Evolutionary conservation across 179 eudicot genomes (phyloP).

Genomic region (Corrigiola litoralis): DNA sequence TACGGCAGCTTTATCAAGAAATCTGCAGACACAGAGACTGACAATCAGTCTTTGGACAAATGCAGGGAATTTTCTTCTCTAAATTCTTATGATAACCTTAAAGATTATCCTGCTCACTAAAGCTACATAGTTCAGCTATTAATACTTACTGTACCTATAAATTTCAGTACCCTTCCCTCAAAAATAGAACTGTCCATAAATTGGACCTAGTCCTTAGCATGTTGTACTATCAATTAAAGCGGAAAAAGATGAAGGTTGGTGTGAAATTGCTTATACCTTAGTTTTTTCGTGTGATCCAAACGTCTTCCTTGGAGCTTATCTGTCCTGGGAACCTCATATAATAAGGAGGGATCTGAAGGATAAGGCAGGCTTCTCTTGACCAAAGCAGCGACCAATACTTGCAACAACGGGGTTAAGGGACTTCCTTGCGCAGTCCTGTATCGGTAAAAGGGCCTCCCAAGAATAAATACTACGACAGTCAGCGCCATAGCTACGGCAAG

Average conservation of each 20-base stretch:
- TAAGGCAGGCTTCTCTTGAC: slow-evolving; percentile 43
- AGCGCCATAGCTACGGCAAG: slow-evolving; percentile 43
- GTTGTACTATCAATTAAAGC: no score
- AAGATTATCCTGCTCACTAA: no score
- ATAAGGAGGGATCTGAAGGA: slow-evolving; percentile 35
- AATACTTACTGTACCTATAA: no score
- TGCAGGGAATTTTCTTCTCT: background rate
- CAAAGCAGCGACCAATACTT: slow-evolving; percentile 63
- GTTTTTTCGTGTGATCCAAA: slow-evolving; percentile 54
- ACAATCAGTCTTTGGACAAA: background rate
- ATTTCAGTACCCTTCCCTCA: no score
- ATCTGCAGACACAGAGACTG: background rate
- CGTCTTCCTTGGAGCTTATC: slow-evolving; percentile 32
- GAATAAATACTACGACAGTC: slow-evolving; percentile 40
- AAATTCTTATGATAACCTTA: background rate
- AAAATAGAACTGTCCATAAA: no score
- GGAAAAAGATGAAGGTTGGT: no score
- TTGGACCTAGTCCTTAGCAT: no score
- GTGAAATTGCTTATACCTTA: no score
- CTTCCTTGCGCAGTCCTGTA: slow-evolving; percentile 51
- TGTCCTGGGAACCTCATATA: slow-evolving; percentile 50
- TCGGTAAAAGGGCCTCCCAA: slow-evolving; percentile 69
- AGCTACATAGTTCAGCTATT: no score
- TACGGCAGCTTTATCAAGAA: slow-evolving; percentile 17
- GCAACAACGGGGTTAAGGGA: slow-evolving; percentile 68